Evolutionary conservation across 306 rosid species (phyloP), one percentile per base, ranked within the genome.

Genomic region (Hippophae tibetana): DNA sequence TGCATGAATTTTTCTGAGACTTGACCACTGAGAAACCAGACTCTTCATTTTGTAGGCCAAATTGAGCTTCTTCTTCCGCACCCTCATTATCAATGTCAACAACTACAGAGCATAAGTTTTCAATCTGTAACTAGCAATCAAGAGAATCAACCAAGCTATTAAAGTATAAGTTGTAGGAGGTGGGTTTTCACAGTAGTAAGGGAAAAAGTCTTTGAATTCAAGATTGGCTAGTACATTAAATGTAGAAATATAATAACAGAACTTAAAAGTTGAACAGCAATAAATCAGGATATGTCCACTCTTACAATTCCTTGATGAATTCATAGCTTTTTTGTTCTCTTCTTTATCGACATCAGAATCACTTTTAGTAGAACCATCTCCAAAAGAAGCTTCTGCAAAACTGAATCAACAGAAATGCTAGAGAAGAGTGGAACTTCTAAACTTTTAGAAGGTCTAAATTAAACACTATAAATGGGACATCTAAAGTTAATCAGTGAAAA

Each of bases 321-420:
- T 57, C 18, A 58, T 62, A 52, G 12, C 40, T 40, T 72, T 46
- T 60, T 76, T 54, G 52, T 70, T 72, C 62, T 76, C 75, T 54
- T 61, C 72, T 76, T 70, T 75, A 57, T 65, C 18, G 14, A 43
- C 66, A 56, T 70, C 69, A 60, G 56, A 14, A 58, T 49, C 57
- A 18, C 71, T 75, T 58, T 43, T 56, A 58, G 42, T 14, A 54
- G 79, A 75, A 70, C 76, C 81, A 42, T 73, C 77, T 58, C 65
- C 71, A 9, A 82, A 68, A 60, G 72, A 76, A 70, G 63, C 65
- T 52, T 76, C 79, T 67, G 69, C 74, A 76, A 73, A 80, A 41
- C 85, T 80, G 70, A 57, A 69, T 47, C 43, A 68, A 45, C 7
- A 53, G 10, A 69, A 40, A 60, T 10, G 27, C 25, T 58, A 58